Evolutionary conservation across 116 monocot species (phyloP).

Genomic region (Iris pallida): DNA sequence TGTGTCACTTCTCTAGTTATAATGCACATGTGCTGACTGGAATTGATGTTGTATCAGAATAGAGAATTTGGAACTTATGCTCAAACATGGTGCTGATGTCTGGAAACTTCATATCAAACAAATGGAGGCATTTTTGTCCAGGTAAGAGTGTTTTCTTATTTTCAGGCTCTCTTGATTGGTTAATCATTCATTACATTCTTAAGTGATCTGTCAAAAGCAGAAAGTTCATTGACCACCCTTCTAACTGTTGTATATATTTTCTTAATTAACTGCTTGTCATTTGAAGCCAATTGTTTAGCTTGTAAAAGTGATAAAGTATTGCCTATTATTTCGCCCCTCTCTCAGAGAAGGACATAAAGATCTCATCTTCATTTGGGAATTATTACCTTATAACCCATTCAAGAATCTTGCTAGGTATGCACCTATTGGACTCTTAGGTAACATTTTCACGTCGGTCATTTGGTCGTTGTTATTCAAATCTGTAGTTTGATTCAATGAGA

Average conservation of each 20-base stretch:
- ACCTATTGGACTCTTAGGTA: too few relatives aligned
- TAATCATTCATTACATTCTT: neutral
- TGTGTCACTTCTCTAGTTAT: neutral
- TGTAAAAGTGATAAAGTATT: neutral
- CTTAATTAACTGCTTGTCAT: neutral
- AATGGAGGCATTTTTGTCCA: constrained; percentile 77
- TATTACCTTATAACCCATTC: too few relatives aligned
- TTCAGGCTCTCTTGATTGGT: neutral
- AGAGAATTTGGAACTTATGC: constrained; percentile 89
- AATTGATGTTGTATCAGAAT: constrained; percentile 45
- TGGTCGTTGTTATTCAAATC: too few relatives aligned
- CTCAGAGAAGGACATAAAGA: too few relatives aligned
- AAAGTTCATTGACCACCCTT: neutral
- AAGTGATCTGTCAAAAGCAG: neutral
- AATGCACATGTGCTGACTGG: constrained; percentile 1
- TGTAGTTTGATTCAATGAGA: too few relatives aligned
- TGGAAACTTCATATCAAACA: constrained; percentile 81
- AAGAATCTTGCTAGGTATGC: too few relatives aligned
- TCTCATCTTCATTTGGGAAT: too few relatives aligned
- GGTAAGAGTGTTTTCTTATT: constrained; percentile 34
- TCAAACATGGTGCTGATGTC: constrained; percentile 77
- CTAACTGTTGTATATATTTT: neutral
- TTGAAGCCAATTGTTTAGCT: neutral
- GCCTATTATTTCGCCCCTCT: neutral
- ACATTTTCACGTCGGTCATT: too few relatives aligned